Evolutionary conservation across 1,284 basidiomycete species (phyloP), one percentile per base, ranked within the genome.

Genomic region (Coriolopsis trogii): DNA sequence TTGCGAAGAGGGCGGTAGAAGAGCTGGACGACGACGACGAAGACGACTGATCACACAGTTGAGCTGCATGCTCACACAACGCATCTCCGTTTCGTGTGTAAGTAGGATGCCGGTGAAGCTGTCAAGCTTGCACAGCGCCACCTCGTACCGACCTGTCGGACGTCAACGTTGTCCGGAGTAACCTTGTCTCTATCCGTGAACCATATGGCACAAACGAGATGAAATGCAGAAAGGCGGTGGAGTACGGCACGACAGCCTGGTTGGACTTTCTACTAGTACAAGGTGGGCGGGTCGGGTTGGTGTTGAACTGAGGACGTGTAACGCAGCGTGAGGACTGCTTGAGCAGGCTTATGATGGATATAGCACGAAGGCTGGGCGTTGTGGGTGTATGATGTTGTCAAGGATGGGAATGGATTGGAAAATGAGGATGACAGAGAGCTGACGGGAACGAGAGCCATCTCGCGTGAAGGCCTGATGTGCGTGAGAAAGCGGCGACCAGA

Each of bases 1-100:
- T 84, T 24, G 61, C 63, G 10, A 73, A 65, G 52, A 66, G 60
- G 26, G 67, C 71, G 33, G 65, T 63, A 25, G 68, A 74, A 12
- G 73, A 80, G 34, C 78, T 80, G 28, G 78, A 85, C 58, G 82
- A 87, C 50, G 66, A 44, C 18, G 67, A 68, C 49, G 65, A 67
- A 46, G 58, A 61, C 21, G 57, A 59, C 46, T 58, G 46, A 58
- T 38, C 13, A 28, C 26, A n/a, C 25, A 16, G 10, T 23, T n/a
- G n/a, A n/a, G n/a, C n/a, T n/a, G n/a, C n/a, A n/a, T n/a, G n/a
- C n/a, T n/a, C n/a, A n/a, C n/a, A n/a, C n/a, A n/a, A n/a, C n/a
- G n/a, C n/a, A 44, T 44, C 30, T 44, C 42, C 30, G 30, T 15
- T 16, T 34, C 10, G 20, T 34, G 33, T 34, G n/a, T n/a, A n/a